Conservation (phyloP, 1,139 yeast genomes). For the Hansenula lynferdii region DNA sequence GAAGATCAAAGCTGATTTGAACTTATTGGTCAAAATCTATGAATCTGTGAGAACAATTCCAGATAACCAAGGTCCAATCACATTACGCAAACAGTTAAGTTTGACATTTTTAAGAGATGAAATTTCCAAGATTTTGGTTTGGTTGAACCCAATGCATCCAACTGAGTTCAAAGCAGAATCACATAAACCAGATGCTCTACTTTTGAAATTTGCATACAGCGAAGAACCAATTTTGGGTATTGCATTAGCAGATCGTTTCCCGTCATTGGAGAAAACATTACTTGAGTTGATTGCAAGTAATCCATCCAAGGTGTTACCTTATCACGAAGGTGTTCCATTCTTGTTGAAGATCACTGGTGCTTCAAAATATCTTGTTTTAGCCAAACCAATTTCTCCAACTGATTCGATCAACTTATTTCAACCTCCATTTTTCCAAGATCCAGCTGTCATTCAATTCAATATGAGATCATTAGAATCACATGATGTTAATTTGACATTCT, state of each 20-base stretch:
- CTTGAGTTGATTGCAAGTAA: conserved; percentile 42
- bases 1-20: conserved; percentile 65
- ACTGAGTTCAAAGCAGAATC: conserved; percentile 27
- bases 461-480: conserved; percentile 88
- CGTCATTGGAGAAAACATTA: conserved; percentile 39
- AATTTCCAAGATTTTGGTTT: conserved; percentile 62
- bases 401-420: conserved; percentile 82
- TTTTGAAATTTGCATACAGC: conserved; percentile 50
- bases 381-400: conserved; percentile 74
- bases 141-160: conserved; percentile 71
- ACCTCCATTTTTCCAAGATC: conserved; percentile 67
- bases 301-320: conserved; percentile 59
- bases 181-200: conserved; percentile 20
- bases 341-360: conserved; percentile 40
- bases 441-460: conserved; percentile 76
- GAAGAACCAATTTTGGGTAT: conserved; percentile 74
- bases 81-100: conserved; percentile 45
- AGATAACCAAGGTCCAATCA: conserved; percentile 24
- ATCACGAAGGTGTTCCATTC: conserved; percentile 62
- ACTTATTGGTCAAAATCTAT: conserved; percentile 51
- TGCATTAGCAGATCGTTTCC: conserved; percentile 59
- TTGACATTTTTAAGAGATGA: conserved; percentile 72
- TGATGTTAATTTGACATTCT: conserved; percentile 85
- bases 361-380: conserved; percentile 21
- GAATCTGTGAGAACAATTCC: conserved; percentile 21